Base-by-base conservation (phyloP, 1,139 yeast genomes). In the Blastobotrys buckinghamii region DNA sequence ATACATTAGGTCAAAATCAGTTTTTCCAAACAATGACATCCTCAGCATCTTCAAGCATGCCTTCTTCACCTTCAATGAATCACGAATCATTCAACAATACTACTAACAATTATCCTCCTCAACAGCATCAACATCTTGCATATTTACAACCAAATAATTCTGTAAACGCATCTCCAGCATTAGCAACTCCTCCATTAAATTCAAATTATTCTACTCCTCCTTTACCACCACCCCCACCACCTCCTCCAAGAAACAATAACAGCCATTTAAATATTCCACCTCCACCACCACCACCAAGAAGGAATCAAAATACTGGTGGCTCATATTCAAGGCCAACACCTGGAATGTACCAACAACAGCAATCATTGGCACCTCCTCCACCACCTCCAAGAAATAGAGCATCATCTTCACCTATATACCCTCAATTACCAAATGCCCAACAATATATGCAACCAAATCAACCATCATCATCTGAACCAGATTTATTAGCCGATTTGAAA, bases 401-500 rank as follows among this genome's bases (percentile, higher is more conserved):
- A 1, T 59, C 61, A 0, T 57, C 63, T 2, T 40, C 48, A 12
- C 48, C 48, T 16, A 26, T 27, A 3, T 39, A 42, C 26, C 26
- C 42, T 10, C 35, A 30, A 24, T 8, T 24, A 16, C 35, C 40
- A 12, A 29, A 15, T n/a, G 46, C 35, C 10, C 44, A 36, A 13
- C 39, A 30, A 2, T 48, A 48, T 6, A 39, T 45, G 16, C 50
- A 42, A 15, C 45, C 59, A 10, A 22, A 15, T 35, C 36, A 15
- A 15, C 50, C 55, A 27, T 43, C 55, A 4, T 43, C 55, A 4
- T 60, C 64, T 8, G 59, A 62, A 4, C 64, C 64, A 2, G 63
- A 60, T 44, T 53, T 62, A 4, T 49, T 62, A 43, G 55, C 64
- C 2, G 65, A 62, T 43, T 47, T 62, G n/a, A 50, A 54, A 30